These are phyloP conservation scores for Rhizophagus sp. DNA, from an alignment of 192 early-diverging fungal genomes.

Conservation along the genomic window DNA sequence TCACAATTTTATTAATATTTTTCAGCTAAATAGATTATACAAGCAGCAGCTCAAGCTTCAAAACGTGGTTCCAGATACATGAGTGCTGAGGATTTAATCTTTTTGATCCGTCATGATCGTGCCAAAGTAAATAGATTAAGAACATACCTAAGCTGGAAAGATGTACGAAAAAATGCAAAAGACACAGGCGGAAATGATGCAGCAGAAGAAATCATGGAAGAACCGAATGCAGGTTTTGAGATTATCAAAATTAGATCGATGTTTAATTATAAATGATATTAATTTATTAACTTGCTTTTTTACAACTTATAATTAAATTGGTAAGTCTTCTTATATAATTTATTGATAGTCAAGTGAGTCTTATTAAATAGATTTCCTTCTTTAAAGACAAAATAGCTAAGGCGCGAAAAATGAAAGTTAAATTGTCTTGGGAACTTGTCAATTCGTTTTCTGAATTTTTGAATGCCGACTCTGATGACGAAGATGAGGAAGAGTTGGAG, in stretches of 20 bases:
- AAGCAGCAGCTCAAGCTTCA: conserved; percentile 83
- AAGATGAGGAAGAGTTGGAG: conserved; percentile 87
- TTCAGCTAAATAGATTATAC: conserved; percentile 58
- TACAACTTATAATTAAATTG: background rate
- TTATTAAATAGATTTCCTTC: background rate
- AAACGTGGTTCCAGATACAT: conserved; percentile 81
- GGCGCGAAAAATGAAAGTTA: conserved; percentile 60
- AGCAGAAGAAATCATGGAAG: conserved; percentile 56
- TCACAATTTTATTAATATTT: background rate
- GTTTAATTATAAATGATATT: background rate
- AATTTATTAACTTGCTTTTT: background rate
- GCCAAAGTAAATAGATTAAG: conserved; percentile 89
- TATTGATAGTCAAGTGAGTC: background rate
- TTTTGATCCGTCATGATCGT: conserved; percentile 93
- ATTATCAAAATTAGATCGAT: background rate
- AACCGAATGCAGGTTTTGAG: conserved; percentile 45
- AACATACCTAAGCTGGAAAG: conserved; percentile 93
- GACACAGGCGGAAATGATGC: conserved; percentile 63
- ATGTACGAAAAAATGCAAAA: conserved; percentile 92
- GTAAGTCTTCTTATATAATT: background rate
- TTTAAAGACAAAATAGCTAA: conserved; percentile 45
- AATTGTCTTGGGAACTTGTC: conserved; percentile 92
- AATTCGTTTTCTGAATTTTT: conserved; percentile 78
- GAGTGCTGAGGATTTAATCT: conserved; percentile 91
- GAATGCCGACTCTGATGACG: conserved; percentile 76